These are phyloP conservation scores for Eucalyptus victrix DNA, from an alignment of 345 rosid genomes.

Conservation along the genomic window DNA sequence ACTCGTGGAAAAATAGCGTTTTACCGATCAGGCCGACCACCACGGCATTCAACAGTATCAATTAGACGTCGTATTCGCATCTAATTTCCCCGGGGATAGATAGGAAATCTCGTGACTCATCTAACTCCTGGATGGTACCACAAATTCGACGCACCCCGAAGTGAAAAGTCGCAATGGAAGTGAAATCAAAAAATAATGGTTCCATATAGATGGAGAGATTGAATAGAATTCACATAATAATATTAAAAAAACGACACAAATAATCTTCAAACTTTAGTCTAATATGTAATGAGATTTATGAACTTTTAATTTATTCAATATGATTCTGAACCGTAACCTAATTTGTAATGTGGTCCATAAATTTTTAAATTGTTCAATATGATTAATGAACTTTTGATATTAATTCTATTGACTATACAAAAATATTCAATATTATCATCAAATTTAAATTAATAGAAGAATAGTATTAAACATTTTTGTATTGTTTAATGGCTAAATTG, in stretches of 20 bases:
- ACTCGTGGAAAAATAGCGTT: neutral
- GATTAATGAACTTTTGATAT: no score
- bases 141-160: neutral
- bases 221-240: no score
- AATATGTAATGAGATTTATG: rapidly evolving
- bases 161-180: neutral
- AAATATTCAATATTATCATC: no score
- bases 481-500: no score
- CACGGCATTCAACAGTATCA: neutral
- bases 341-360: rapidly evolving
- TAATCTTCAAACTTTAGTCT: rapidly evolving
- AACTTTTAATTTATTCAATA: no score
- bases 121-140: neutral
- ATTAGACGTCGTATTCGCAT: neutral
- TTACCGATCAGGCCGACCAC: neutral
- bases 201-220: neutral
- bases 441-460: no score
- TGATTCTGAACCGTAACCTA: rapidly evolving
- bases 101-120: neutral
- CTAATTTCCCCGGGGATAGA: neutral
- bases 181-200: neutral
- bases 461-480: no score
- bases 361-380: no score
- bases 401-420: rapidly evolving
- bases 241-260: no score